Evolutionary conservation across 169 alveolate genomes (phyloP), one percentile per base, ranked within the genome.

Genomic region (Plasmodium coatneyi): DNA sequence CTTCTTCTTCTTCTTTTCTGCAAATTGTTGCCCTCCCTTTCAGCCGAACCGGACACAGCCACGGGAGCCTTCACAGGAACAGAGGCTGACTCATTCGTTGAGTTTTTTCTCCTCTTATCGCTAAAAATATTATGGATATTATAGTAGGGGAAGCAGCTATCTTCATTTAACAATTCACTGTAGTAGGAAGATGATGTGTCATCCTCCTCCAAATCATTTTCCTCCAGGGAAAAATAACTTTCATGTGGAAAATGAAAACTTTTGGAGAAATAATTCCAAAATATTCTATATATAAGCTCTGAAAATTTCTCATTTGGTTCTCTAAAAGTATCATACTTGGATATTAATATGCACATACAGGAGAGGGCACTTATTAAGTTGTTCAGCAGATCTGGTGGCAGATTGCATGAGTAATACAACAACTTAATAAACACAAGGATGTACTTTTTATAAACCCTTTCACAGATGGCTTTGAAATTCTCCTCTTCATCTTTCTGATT

Each of bases 181-280:
- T 36, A 83, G 76, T 16, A 22, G 41, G 93, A 86, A 43, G 92
- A 84, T 3, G 80, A 83, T 19, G 56, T 60, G 19, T 71, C 83
- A 43, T 28, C 71, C 43, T 28, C 41, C 41, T 72, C 80, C 10
- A 54, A 86, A 14, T 76, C 79, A 74, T 86, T 41, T 32, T 19
- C 41, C 41, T 66, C 36, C 5, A 22, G 36, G 28, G 39, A 52
- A 84, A 84, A 7, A 49, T 32, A 86, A 49, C 32, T 86, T 76
- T 86, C 93, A 76, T 86, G 78, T 32, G 28, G 41, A 12, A 86
- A 46, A 28, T 74, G 36, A 86, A 86, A 86, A 86, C 70, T 86
- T 86, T 76, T 52, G 9, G 93, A 86, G n/a, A 74, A 86, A 86
- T 86, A 86, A 46, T 86, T 74, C 93, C 93, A 86, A 76, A 86